phyloP scores from a whole-genome alignment of 208 protist genomes.

The Leishmania amazonensis region DNA sequence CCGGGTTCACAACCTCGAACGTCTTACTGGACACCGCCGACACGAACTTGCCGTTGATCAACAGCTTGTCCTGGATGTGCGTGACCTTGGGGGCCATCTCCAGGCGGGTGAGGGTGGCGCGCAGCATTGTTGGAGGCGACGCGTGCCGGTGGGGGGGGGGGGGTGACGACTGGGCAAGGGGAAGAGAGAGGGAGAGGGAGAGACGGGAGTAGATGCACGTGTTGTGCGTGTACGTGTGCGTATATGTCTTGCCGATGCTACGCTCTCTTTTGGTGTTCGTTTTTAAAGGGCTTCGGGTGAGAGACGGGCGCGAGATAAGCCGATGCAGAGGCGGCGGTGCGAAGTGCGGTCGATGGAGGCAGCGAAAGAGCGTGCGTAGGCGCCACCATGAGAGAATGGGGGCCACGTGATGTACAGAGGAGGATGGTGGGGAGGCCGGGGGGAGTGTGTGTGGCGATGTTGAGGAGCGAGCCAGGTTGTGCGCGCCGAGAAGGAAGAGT shows the following conservation, averaged over 20 bases:
- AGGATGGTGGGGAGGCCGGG: background rate
- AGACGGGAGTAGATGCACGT: background rate
- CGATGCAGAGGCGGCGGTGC: too few species aligned
- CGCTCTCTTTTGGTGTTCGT: too few species aligned
- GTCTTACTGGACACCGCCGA: slow-evolving; percentile 62
- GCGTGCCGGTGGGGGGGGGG: too few species aligned
- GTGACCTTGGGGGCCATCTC: slow-evolving; percentile 32
- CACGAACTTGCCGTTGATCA: slow-evolving; percentile 91
- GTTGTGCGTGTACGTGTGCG: background rate
- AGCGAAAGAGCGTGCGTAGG: too few species aligned
- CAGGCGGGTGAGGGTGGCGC: slow-evolving; percentile 24
- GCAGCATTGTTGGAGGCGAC: slow-evolving; percentile 16
- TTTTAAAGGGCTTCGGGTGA: too few species aligned
- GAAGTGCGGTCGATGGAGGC: too few species aligned
- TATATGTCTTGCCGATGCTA: background rate
- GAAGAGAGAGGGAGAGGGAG: background rate
- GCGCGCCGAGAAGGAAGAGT: too few species aligned
- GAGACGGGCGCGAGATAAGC: too few species aligned
- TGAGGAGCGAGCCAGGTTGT: too few species aligned
- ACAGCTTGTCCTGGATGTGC: slow-evolving; percentile 76
- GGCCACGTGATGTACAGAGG: background rate
- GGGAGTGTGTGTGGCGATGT: background rate
- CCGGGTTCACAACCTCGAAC: slow-evolving; percentile 79
- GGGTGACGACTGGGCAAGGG: background rate
- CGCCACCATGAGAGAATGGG: too few species aligned